Percentiles rank a stretch among this genome's conserved stretches.
Conservation (phyloP, 495 filamentous ascomycete genomes). For the Penicillium canescens region DNA sequence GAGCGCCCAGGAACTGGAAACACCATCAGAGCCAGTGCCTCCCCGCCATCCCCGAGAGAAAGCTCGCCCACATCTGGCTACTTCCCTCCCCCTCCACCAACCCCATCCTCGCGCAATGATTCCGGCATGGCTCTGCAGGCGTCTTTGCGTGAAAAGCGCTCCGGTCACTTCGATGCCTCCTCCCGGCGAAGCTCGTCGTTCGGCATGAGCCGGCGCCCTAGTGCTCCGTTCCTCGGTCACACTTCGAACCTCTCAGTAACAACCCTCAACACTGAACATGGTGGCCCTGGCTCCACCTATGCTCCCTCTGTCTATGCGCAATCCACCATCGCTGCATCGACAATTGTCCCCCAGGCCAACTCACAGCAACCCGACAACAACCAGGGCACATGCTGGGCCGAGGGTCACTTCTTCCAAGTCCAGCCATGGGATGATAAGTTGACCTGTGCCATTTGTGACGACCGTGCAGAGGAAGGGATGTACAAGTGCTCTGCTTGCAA, state of each 20-base stretch:
- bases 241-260: conserved; percentile 80
- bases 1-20: conserved; percentile 84
- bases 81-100: conserved; percentile 73
- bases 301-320: conserved; percentile 95
- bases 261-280: conserved; percentile 72
- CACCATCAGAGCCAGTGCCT: conserved; percentile 62
- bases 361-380: conserved; percentile 83
- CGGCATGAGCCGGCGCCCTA: conserved; percentile 78
- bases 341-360: conserved; percentile 89
- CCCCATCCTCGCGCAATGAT: conserved; percentile 81
- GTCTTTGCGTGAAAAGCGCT: conserved; percentile 88
- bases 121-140: conserved; percentile 84
- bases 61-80: conserved; percentile 78
- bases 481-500: conserved; percentile 83
- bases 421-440: conserved; percentile 64
- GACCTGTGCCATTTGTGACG: conserved; percentile 84
- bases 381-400: conserved; percentile 85
- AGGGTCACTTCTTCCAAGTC: conserved; percentile 89
- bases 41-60: conserved; percentile 74
- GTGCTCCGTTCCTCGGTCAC: conserved; percentile 81
- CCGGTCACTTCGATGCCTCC: conserved; percentile 85
- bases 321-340: conserved; percentile 96
- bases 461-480: conserved; percentile 84
- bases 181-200: conserved; percentile 90
- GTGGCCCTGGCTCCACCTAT: conserved; percentile 76